Conservation (phyloP, 768 basidiomycete species). For the Suillus fuscotomentosus region DNA sequence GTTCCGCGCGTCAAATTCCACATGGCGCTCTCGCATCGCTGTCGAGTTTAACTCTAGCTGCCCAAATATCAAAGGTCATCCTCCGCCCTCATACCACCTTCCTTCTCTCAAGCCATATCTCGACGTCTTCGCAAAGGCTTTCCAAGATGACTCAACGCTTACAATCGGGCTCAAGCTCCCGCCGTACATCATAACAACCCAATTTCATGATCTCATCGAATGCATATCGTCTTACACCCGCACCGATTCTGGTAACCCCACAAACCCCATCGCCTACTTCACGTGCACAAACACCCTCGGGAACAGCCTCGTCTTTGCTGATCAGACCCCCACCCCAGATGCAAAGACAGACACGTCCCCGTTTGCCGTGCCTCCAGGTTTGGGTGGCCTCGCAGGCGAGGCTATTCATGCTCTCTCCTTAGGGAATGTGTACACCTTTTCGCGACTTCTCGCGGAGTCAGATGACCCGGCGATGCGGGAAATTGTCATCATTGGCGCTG, state of each 20-base stretch:
- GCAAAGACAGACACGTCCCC: conserved; percentile 7
- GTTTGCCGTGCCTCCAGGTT: conserved; percentile 61
- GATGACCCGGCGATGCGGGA: conserved; percentile 39
- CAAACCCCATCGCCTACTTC: conserved; percentile 66
- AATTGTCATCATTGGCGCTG: conserved; percentile 75
- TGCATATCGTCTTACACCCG: conserved; percentile 42
- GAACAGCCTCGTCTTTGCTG: conserved; percentile 59
- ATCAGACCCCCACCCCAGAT: conserved; percentile 41
- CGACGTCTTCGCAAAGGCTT: conserved; percentile 47
- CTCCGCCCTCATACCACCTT: conserved; percentile 68
- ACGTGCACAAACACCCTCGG: conserved; percentile 84
- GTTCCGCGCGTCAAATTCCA: conserved; percentile 42
- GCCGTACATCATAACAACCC: conserved; percentile 63
- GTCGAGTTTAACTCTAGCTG: conserved; percentile 86
- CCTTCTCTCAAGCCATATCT: conserved; percentile 53
- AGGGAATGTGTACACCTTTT: conserved; percentile 72
- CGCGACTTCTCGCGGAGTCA: conserved; percentile 45
- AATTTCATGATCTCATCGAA: conserved; percentile 55
- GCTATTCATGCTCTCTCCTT: conserved; percentile 72
- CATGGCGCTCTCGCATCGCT: conserved; percentile 48
- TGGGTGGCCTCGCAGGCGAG: conserved; percentile 80
- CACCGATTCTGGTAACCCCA: conserved; percentile 13
- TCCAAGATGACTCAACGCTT: conserved; percentile 49
- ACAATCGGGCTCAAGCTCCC: conserved; percentile 79
- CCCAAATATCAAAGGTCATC: conserved; percentile 65